These are phyloP conservation scores for Rhynchosporium secalis DNA, from an alignment of 2,329 filamentous ascomycete genomes.

Conservation along the genomic window DNA sequence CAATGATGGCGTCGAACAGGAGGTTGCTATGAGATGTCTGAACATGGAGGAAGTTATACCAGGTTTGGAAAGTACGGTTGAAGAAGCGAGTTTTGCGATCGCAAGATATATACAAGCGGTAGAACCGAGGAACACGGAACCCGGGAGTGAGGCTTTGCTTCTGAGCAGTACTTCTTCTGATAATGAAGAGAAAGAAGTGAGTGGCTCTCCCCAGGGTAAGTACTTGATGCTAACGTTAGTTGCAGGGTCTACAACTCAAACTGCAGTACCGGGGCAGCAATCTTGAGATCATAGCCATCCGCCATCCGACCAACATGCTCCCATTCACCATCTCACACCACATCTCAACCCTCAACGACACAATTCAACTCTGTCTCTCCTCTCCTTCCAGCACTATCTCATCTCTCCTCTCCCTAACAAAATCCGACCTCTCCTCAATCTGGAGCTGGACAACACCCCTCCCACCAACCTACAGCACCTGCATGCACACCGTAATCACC, in stretches of 20 bases:
- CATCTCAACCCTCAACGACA: slow-evolving; percentile 46
- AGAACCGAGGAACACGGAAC: slow-evolving; percentile 3
- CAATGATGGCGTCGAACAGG: slow-evolving; percentile 30
- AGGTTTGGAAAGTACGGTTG: slow-evolving; percentile 39
- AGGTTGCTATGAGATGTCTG: slow-evolving; percentile 29
- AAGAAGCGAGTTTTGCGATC: slow-evolving; percentile 36
- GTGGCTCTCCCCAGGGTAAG: neutral
- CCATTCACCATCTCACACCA: slow-evolving; percentile 46
- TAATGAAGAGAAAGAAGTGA: slow-evolving; percentile 34
- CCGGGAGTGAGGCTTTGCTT: slow-evolving; percentile 16
- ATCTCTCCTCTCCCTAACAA: slow-evolving; percentile 39
- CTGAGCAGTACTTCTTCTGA: slow-evolving; percentile 26
- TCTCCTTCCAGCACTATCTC: slow-evolving; percentile 38
- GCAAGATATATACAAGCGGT: slow-evolving; percentile 31
- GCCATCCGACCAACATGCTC: slow-evolving; percentile 40
- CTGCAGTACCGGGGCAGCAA: slow-evolving; percentile 16
- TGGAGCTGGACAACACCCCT: slow-evolving; percentile 51
- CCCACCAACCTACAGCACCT: slow-evolving; percentile 45
- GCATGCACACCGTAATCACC: slow-evolving; percentile 50
- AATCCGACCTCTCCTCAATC: slow-evolving; percentile 46
- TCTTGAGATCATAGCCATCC: slow-evolving; percentile 44
- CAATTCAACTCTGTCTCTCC: slow-evolving; percentile 41
- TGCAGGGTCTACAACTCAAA: slow-evolving; percentile 11
- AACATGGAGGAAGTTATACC: slow-evolving; percentile 41
- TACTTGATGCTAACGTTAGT: neutral